Evolutionary conservation across 2,329 filamentous ascomycete species (phyloP).

Genomic region (Raffaelea arxii): DNA sequence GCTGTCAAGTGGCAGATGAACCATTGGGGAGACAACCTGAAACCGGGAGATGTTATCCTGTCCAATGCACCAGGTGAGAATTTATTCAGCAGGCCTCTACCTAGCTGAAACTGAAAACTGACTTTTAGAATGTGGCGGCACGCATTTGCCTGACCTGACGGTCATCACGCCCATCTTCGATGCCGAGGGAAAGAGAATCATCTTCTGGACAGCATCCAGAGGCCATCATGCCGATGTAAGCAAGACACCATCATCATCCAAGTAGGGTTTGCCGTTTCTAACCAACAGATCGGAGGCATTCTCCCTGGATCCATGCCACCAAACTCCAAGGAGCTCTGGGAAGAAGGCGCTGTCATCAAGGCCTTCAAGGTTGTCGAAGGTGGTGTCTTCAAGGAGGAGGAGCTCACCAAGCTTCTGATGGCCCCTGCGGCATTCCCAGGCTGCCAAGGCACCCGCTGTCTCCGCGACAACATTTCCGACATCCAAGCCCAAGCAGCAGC

Average conservation of each 20-base stretch:
- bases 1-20: constrained; percentile 69
- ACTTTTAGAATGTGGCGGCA: constrained; percentile 79
- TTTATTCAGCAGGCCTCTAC: too few relatives aligned
- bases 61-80: neutral
- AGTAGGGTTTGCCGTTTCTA: neutral
- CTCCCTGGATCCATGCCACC: neutral
- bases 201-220: constrained; percentile 72
- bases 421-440: constrained; percentile 67
- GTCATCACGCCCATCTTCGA: constrained; percentile 71
- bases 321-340: constrained; percentile 52
- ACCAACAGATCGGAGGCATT: neutral
- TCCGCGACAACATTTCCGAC: constrained; percentile 77
- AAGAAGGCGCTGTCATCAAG: constrained; percentile 56
- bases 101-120: constrained; percentile 69
- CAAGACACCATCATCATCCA: neutral
- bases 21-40: constrained; percentile 61
- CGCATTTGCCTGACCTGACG: constrained; percentile 73
- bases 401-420: constrained; percentile 60
- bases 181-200: constrained; percentile 52
- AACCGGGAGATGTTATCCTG: constrained; percentile 57
- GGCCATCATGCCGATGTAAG: constrained; percentile 69
- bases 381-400: constrained; percentile 67
- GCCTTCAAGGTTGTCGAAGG: constrained; percentile 64
- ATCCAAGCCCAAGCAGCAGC: constrained; percentile 78
- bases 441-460: constrained; percentile 67